A percentile compares a stretch with the other conserved stretches of the same genome.
These are phyloP conservation scores for Fusarium sp. DNA, from an alignment of 2,329 filamentous ascomycete genomes.

Conservation along the genomic window DNA sequence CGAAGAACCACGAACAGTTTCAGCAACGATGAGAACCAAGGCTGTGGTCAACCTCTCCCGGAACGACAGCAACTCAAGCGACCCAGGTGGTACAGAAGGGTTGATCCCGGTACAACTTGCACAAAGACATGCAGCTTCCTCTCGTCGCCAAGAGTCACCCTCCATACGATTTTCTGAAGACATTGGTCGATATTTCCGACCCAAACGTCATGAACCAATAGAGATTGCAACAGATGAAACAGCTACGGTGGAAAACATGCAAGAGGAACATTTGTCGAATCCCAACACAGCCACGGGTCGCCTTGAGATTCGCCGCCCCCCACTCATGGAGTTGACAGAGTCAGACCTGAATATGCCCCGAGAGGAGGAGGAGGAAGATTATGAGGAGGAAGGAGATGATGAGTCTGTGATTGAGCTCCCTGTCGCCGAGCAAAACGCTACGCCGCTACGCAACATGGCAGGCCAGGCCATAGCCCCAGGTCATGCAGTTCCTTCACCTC, in stretches of 20 bases:
- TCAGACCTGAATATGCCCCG: constrained; percentile 33
- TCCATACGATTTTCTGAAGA: constrained; percentile 30
- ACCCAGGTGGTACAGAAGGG: constrained; percentile 38
- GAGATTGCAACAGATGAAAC: constrained; percentile 52
- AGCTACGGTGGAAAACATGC: constrained; percentile 40
- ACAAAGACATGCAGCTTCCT: constrained; percentile 14
- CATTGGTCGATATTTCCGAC: constrained; percentile 49
- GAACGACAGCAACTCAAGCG: constrained; percentile 47
- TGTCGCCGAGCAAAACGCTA: constrained; percentile 9
- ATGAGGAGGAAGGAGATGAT: constrained; percentile 18
- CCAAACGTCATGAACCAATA: constrained; percentile 40
- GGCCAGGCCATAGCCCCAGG: constrained; percentile 5
- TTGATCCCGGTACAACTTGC: constrained; percentile 44
- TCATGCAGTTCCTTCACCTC: background rate
- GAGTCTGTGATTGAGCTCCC: constrained; percentile 1
- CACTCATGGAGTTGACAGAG: constrained; percentile 40
- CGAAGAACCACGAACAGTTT: constrained; percentile 5
- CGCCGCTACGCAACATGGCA: constrained; percentile 7
- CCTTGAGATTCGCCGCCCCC: constrained; percentile 24
- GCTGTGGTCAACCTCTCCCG: constrained; percentile 49
- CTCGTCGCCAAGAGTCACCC: constrained; percentile 6
- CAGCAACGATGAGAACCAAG: constrained; percentile 44
- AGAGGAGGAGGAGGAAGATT: constrained; percentile 37
- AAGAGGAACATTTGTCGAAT: constrained; percentile 9
- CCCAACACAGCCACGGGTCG: constrained; percentile 12